Evolutionary conservation across 148 eudicot genomes (phyloP).

Genomic region (Vaccinium myrtillus): DNA sequence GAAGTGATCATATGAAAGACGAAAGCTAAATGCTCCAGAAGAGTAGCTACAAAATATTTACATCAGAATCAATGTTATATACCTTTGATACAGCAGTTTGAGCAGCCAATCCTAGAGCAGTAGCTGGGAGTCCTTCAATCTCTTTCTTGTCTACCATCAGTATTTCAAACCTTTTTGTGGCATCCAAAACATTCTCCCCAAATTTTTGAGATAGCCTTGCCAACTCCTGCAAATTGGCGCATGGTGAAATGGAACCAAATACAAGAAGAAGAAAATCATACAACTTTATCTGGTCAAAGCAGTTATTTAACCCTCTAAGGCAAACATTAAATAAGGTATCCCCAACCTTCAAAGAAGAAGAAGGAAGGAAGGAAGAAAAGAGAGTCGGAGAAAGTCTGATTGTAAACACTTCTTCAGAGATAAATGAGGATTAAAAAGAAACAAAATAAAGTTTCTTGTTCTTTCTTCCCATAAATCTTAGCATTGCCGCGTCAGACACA

Average conservation of each 20-base stretch:
- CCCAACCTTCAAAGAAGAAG: neutral
- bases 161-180: slow-evolving; percentile 95
- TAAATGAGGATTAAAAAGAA: neutral
- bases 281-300: neutral
- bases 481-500: neutral
- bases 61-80: slow-evolving; percentile 4
- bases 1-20: slow-evolving; percentile 12
- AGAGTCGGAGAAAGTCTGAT: neutral
- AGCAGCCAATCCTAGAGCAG: slow-evolving; percentile 90
- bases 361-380: neutral
- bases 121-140: slow-evolving; percentile 86
- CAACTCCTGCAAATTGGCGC: slow-evolving; percentile 55
- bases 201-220: slow-evolving; percentile 79
- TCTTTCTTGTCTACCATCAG: slow-evolving; percentile 81
- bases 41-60: neutral
- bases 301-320: neutral
- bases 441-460: neutral
- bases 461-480: neutral
- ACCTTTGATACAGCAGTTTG: slow-evolving; percentile 97
- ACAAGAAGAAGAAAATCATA: neutral
- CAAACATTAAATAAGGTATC: neutral
- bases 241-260: neutral
- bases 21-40: slow-evolving; percentile 10
- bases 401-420: neutral
- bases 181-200: slow-evolving; percentile 92